Conservation (phyloP, 441 rosid genomes). For the Biscutella auriculata region DNA sequence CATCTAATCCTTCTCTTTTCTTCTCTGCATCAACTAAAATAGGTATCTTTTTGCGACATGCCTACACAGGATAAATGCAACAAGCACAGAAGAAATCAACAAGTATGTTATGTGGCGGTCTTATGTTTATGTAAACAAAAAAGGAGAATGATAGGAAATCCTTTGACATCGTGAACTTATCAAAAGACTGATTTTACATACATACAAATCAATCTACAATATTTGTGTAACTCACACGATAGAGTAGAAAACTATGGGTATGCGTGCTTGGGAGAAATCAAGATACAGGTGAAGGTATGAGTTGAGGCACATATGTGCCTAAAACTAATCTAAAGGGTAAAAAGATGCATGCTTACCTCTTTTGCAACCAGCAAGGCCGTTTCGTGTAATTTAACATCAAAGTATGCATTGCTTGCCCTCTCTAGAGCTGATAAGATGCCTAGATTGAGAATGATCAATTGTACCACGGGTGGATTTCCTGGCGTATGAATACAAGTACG, state of each 20-base stretch:
- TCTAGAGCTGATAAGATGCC: constrained; percentile 47
- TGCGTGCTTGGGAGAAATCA: neutral
- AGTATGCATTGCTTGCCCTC: constrained; percentile 53
- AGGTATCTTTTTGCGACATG: constrained; percentile 57
- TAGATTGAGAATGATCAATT: constrained; percentile 49
- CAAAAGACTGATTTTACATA: neutral
- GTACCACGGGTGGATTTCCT: constrained; percentile 61
- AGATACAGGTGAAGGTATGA: neutral
- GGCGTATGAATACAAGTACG: constrained; percentile 92
- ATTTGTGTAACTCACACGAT: neutral
- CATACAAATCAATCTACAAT: neutral
- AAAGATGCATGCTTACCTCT: constrained; percentile 44
- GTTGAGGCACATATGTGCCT: too few relatives aligned
- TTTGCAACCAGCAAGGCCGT: constrained; percentile 58
- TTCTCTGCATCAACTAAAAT: constrained; percentile 74
- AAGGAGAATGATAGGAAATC: neutral
- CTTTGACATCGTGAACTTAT: neutral
- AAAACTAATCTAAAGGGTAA: neutral
- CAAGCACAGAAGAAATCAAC: constrained; percentile 10
- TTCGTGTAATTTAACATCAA: constrained; percentile 64
- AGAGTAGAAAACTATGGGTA: too few relatives aligned
- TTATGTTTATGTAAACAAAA: neutral
- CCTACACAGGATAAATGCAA: constrained; percentile 54
- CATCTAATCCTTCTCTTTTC: constrained; percentile 71
- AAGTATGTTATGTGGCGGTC: neutral